These are phyloP conservation scores for Golubevia pallescens DNA, from an alignment of 1,284 basidiomycete genomes.

Conservation along the genomic window DNA sequence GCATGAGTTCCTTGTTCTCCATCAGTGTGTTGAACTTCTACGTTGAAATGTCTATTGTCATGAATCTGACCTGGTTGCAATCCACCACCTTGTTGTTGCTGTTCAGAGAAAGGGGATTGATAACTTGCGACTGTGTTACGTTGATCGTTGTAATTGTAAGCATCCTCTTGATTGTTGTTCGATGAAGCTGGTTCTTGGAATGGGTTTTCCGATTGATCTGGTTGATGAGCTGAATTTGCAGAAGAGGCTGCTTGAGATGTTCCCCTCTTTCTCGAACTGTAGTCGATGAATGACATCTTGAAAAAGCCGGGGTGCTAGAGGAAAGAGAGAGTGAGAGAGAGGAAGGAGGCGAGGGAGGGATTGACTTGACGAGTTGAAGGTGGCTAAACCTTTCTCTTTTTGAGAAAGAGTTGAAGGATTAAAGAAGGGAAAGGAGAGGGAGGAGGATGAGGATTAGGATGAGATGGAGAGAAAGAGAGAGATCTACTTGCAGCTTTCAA, in stretches of 20 bases:
- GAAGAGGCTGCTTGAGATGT: not conserved
- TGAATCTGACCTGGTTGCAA: not conserved
- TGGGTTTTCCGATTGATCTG: not conserved
- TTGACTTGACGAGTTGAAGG: too few species aligned
- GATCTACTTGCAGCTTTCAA: too few species aligned
- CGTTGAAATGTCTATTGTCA: not conserved
- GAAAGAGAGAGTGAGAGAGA: conserved; percentile 5
- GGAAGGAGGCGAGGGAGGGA: conserved; percentile 1
- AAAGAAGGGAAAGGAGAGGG: too few species aligned
- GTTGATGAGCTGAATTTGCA: not conserved
- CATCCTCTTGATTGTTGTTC: not conserved
- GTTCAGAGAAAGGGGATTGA: not conserved
- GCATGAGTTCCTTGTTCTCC: not conserved
- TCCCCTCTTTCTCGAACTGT: not conserved
- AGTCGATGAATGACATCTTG: not conserved
- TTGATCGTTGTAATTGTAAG: not conserved
- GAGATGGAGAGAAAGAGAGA: too few species aligned
- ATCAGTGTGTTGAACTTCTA: not conserved
- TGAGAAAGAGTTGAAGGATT: too few species aligned
- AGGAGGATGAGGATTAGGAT: too few species aligned
- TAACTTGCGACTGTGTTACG: not conserved
- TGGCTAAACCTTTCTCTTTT: too few species aligned
- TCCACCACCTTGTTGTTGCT: not conserved
- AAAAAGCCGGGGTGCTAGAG: not conserved
- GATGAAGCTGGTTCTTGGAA: not conserved